phyloP scores from a whole-genome alignment of 306 rosid species.

The Citrullus mucosospermus region DNA sequence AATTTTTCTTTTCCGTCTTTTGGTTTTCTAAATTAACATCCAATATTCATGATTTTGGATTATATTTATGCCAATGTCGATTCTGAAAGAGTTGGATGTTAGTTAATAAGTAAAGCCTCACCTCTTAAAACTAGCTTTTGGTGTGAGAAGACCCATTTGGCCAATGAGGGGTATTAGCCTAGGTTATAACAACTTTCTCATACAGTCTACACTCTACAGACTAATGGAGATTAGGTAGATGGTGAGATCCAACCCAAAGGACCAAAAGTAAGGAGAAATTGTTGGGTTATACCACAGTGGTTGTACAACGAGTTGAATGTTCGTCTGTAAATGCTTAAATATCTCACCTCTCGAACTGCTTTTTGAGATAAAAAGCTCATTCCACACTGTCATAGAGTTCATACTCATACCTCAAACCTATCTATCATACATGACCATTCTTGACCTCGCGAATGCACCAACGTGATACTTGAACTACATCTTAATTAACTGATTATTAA shows the following conservation, averaged over 20 bases:
- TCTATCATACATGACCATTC: not conserved
- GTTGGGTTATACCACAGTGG: not conserved
- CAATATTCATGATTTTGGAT: not conserved
- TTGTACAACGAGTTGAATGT: not conserved
- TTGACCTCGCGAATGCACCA: not conserved
- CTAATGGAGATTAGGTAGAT: not conserved
- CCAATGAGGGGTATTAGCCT: not conserved
- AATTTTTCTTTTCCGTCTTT: not conserved
- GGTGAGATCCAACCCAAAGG: not conserved
- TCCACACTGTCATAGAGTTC: not conserved
- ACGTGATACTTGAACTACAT: not conserved
- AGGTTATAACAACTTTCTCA: not conserved
- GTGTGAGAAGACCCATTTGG: not conserved
- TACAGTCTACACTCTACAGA: not conserved
- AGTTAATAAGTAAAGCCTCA: not conserved
- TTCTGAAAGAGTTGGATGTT: not conserved
- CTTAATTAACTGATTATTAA: not conserved
- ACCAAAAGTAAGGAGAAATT: not conserved
- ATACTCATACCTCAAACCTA: not conserved
- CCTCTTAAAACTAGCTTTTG: not conserved
- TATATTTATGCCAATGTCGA: not conserved
- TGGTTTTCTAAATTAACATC: not conserved
- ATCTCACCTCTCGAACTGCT: not conserved
- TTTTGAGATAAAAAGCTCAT: not conserved
- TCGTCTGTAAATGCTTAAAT: not conserved